Base-by-base conservation (phyloP, 257 asterid species). In the Solanum commersonii region DNA sequence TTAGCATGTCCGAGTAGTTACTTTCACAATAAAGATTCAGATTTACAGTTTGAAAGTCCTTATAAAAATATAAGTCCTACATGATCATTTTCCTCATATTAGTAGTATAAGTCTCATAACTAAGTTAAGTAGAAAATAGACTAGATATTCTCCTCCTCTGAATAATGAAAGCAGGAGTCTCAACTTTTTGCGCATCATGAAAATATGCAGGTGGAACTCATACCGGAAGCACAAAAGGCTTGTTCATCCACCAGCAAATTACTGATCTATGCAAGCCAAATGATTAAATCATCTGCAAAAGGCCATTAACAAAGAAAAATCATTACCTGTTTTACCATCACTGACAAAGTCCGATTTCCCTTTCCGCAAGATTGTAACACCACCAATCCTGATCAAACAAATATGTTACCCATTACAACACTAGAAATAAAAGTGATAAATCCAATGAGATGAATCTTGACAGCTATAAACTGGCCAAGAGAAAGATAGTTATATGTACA, bases 301-400 rank as follows among this genome's bases (percentile, higher is more conserved):
- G 82, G 44, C 37, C 76, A 85, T 23, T 83, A 49, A 59, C 85
- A 56, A 59, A 86, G 87, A 35, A 60, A 86, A 86, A 38, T 4
- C 83, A 9, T 13, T 93, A 97, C 98, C 99, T 90, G 94, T 88
- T 90, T 94, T 94, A 22, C 99, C 99, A 89, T 95, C 94, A 87
- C 98, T 94, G 90, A 97, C 92, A 27, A 90, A 88, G 92, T 96
- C 99, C 4, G 95, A 93, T 84, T 90, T 93, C 88, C 99, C 99
- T 92, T 97, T 96, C 91, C 92, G 92, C 85, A 97, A 90, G 87
- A 96, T 92, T 84, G 99, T 97, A 87, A 91, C 99, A 33, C 96
- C 96, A 68, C 97, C 98, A 40, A 96, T 90, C 91, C 99, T 97
- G 93, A 86, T 70, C 52, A 88, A 86, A 77, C 42, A 86, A 84